phyloP scores from a whole-genome alignment of 2,329 filamentous ascomycete species.

The Lachnellula suecica region DNA sequence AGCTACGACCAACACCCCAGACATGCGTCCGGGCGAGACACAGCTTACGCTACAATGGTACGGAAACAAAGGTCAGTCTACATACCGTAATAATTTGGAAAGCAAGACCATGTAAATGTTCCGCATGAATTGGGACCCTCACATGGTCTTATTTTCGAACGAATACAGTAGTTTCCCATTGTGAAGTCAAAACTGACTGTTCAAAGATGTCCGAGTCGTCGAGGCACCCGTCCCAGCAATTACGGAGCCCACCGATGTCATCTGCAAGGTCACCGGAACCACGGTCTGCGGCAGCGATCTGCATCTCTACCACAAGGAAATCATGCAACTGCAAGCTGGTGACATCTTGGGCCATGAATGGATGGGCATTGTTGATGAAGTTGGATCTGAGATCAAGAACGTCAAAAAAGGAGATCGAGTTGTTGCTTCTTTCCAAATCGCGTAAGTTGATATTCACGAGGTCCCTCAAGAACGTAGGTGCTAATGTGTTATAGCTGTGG shows the following conservation, averaged over 20 bases:
- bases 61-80: slow-evolving; percentile 11
- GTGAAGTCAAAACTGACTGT: not conserved
- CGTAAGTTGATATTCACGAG: slow-evolving; percentile 39
- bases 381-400: slow-evolving; percentile 48
- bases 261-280: slow-evolving; percentile 31
- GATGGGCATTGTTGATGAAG: slow-evolving; percentile 55
- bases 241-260: slow-evolving; percentile 30
- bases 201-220: slow-evolving; percentile 14
- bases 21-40: slow-evolving; percentile 6
- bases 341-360: slow-evolving; percentile 65
- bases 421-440: slow-evolving; percentile 67
- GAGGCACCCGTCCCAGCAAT: slow-evolving; percentile 29
- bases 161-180: too few relatives aligned
- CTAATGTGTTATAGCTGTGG: slow-evolving; percentile 35
- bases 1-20: slow-evolving; percentile 10
- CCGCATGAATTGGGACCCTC: too few relatives aligned
- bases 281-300: slow-evolving; percentile 35
- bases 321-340: slow-evolving; percentile 46
- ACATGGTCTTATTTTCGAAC: too few relatives aligned
- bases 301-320: slow-evolving; percentile 33
- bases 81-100: too few relatives aligned
- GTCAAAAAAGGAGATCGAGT: slow-evolving; percentile 55
- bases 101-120: too few relatives aligned
- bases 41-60: slow-evolving; percentile 17
- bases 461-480: not conserved